A percentile compares a stretch with the other conserved stretches of the same genome.
These are phyloP conservation scores for Lactarius trivialis DNA, from an alignment of 768 basidiomycete species.

Conservation along the genomic window DNA sequence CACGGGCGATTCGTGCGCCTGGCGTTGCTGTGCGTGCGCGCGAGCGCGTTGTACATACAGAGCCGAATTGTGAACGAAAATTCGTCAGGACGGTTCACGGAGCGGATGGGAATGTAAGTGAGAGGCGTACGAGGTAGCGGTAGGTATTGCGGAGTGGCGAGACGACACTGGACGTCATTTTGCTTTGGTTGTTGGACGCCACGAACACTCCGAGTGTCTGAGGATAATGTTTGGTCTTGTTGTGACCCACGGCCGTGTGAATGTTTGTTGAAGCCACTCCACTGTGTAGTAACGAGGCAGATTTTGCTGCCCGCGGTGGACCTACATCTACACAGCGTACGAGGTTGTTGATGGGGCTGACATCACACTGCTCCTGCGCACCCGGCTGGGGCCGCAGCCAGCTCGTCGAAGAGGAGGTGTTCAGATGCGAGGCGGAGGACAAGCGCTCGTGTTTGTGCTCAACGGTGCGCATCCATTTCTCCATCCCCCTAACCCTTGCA, in stretches of 20 bases:
- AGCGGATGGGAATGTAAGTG: neutral
- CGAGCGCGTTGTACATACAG: neutral
- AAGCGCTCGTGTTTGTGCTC: no score
- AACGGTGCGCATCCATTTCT: no score
- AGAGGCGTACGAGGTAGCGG: conserved; percentile 31
- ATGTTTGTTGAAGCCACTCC: no score
- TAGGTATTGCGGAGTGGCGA: conserved; percentile 47
- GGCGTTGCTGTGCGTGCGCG: conserved; percentile 57
- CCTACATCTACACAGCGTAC: no score
- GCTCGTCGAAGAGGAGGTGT: no score
- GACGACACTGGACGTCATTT: conserved; percentile 39
- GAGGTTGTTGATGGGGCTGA: no score
- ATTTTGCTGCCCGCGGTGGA: no score
- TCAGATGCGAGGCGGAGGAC: no score
- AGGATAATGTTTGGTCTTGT: neutral
- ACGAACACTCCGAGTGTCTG: neutral
- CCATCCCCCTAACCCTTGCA: no score
- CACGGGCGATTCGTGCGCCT: conserved; percentile 86
- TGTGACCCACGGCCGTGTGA: neutral
- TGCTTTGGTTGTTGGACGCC: conserved; percentile 18
- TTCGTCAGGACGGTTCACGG: neutral
- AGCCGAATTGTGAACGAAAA: neutral
- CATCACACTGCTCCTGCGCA: no score
- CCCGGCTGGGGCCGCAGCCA: no score
- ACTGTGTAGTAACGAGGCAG: no score